Evolutionary conservation across 139 green algal species (phyloP), one percentile per base, ranked within the genome.

Genomic region (Chlorella vulgaris): DNA sequence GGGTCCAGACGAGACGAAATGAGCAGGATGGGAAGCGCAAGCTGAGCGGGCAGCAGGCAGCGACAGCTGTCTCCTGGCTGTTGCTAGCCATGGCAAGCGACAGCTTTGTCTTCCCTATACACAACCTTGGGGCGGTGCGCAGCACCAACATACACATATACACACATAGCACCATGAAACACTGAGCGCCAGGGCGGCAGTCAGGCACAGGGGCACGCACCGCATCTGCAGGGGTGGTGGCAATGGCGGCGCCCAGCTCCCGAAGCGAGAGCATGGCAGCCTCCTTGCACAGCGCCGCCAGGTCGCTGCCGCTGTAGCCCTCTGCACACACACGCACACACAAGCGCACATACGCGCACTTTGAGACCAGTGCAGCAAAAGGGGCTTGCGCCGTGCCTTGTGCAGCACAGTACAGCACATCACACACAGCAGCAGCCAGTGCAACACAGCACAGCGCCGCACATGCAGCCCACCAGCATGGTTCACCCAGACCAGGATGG

Each of bases 251-350:
- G 4, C 68, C 68, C 55, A 96, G 76, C 89, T 97, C 92, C 42
- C 93, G 62, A 22, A 97, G 83, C 15, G 93, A 88, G 13, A 86
- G 84, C 88, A 96, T 94, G 29, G 93, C 92, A 19, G 93, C 93
- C 83, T 97, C 93, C 67, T 92, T 90, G 75, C 91, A 94, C 22
- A 96, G 90, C 13, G 92, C 91, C 0, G 89, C 92, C 38, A 97
- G 77, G 80, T 97, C 93, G 28, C 84, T 92, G n/a, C 87, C 92
- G 39, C 75, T 90, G 88, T 96, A 97, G 24, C 90, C 74, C 2
- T 78, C 71, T 78, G 71, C 71, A 51, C 15, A 43, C 2, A 29
- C n/a, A n/a, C n/a, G 7, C 39, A 69, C 2, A 7, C 51, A 15
- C 18, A 40, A 22, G 33, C n/a, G 65, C 13, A 43, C 13, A 71